Percentiles rank a stretch among this genome's conserved stretches.
phyloP scores from a whole-genome alignment of 106 monocot species.

The Narthecium ossifragum region DNA sequence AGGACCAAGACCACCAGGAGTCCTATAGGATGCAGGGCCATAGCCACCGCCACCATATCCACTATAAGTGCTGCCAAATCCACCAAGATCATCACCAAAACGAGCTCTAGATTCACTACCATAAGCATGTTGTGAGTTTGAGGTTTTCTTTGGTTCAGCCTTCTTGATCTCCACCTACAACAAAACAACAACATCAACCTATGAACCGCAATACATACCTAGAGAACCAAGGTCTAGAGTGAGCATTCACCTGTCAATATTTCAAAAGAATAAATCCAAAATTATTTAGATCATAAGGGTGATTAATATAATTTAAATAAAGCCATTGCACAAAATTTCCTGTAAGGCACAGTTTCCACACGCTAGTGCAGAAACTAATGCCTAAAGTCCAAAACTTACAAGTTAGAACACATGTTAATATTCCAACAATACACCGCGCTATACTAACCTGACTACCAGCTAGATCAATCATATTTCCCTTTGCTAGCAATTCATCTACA shows the following conservation, averaged over 20 bases:
- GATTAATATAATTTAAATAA: not conserved
- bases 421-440: slow-evolving; percentile 2
- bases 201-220: slow-evolving; percentile 18
- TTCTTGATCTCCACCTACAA: slow-evolving; percentile 99
- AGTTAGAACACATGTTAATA: too few relatives aligned
- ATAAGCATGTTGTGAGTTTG: slow-evolving; percentile 46
- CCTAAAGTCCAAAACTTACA: too few relatives aligned
- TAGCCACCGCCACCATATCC: slow-evolving; percentile 50
- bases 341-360: not conserved
- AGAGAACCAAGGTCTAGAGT: not conserved
- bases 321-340: too few relatives aligned
- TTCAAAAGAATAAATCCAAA: too few relatives aligned
- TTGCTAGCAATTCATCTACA: slow-evolving; percentile 77
- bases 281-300: not conserved
- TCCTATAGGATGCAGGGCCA: slow-evolving; percentile 51
- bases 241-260: too few relatives aligned
- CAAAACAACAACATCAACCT: slow-evolving; percentile 61
- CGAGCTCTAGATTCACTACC: slow-evolving; percentile 65
- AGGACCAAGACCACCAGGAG: slow-evolving; percentile 36
- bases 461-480: slow-evolving; percentile 93
- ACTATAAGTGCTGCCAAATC: slow-evolving; percentile 39
- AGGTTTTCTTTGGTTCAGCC: slow-evolving; percentile 97
- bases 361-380: not conserved
- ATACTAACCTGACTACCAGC: slow-evolving; percentile 74
- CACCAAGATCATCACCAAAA: slow-evolving; percentile 33